Evolutionary conservation across 78 protist species (phyloP), one percentile per base, ranked within the genome.

Genomic region (Dictyostelium capitatum): DNA sequence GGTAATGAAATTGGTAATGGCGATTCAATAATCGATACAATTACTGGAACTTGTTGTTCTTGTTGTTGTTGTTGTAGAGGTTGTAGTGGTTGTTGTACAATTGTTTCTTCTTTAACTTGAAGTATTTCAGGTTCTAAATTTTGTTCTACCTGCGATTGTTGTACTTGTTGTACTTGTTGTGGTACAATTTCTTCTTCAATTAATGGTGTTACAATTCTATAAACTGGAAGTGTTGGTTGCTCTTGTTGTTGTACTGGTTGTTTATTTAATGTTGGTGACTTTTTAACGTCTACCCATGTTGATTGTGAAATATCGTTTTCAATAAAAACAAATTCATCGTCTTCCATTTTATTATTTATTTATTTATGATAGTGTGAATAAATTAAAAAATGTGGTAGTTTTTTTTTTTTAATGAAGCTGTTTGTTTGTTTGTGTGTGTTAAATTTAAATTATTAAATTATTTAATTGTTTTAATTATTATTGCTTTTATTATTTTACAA

Each of bases 291-390:
- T 20, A 82, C 79, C 67, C 80, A 70, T 4, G 47, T 46, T 4
- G 81, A 70, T 70, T 82, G 79, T 28, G 90, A 32, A 2, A 54
- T 8, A 80, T 69, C 74, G 50, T 62, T 25, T 54, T 80, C 70
- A 7, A 80, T 69, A 10, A 80, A 43, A 6, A 80, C 87, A 64
- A 80, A 80, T 10, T 80, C 87, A 30, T 80, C 87, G 17, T 80
- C 77, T 17, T 70, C 78, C 51, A 70, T 41, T 70, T 70, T 70
- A 6, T 62, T 62, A 10, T 8, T 62, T 62, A 4, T 62, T 62
- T 59, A 19, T 59, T 62, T 59, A n/a, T 59, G 4, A n/a, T 59
- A 51, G 10, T 51, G 56, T 14, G 3, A 51, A 51, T 51, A 51
- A 14, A 51, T 14, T 51, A 14, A 51, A 8, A 12, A 14, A 51